Conservation (phyloP, 2,329 filamentous ascomycete species). For the Ampelomyces quisqualis region DNA sequence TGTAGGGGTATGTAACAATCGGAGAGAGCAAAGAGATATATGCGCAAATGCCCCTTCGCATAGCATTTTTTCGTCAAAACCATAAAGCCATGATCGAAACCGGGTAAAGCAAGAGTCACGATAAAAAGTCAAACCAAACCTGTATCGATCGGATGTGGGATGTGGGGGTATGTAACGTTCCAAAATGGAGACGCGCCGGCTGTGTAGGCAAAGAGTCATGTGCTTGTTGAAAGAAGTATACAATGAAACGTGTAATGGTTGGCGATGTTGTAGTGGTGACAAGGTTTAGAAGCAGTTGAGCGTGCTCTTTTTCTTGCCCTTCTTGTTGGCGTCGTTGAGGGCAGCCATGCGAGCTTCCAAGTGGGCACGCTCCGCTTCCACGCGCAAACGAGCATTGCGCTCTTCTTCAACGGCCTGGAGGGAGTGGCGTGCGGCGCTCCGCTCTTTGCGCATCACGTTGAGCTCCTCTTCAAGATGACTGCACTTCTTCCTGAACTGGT, state of each 20-base stretch:
- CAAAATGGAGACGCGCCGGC: no score
- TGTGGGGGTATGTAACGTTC: conserved; percentile 34
- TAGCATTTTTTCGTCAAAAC: neutral
- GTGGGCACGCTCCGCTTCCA: conserved; percentile 83
- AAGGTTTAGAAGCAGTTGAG: conserved; percentile 87
- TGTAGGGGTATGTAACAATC: neutral
- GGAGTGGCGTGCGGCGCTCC: conserved; percentile 60
- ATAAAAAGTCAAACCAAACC: conserved; percentile 11
- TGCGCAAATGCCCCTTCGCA: neutral
- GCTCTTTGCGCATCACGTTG: conserved; percentile 62
- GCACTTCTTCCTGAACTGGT: conserved; percentile 87
- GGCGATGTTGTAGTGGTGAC: neutral
- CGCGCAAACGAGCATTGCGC: conserved; percentile 84
- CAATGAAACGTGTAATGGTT: conserved; percentile 15
- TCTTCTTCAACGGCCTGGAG: conserved; percentile 96
- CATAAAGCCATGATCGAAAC: conserved; percentile 2
- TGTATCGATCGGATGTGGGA: no score
- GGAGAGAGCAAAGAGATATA: neutral
- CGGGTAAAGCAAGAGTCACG: neutral
- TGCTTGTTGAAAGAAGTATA: conserved; percentile 21
- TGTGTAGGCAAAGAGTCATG: conserved; percentile 7
- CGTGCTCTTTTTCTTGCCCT: conserved; percentile 92
- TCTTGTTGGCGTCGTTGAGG: conserved; percentile 83
- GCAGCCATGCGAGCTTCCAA: conserved; percentile 79
- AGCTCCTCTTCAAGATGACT: conserved; percentile 71